Percentiles rank a stretch among this genome's conserved stretches.
phyloP scores from a whole-genome alignment of 257 asterid genomes.

The Echites panduratus region DNA sequence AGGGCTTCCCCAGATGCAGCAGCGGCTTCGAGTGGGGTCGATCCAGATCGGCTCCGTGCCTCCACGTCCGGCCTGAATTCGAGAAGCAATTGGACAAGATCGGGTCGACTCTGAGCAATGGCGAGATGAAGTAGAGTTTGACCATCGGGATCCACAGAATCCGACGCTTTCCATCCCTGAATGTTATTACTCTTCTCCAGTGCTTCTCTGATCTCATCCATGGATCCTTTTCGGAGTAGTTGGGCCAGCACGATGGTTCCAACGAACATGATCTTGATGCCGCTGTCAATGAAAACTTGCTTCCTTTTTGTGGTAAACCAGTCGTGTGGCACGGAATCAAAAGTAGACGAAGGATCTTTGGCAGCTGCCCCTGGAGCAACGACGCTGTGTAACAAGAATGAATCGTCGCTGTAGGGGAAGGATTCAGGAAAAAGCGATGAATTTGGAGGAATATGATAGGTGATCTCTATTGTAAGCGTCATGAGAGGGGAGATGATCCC shows the following conservation, averaged over 20 bases:
- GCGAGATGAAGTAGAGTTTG: constrained; percentile 62
- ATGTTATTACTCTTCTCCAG: constrained; percentile 44
- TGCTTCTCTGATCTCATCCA: constrained; percentile 73
- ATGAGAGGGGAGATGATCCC: constrained; percentile 67
- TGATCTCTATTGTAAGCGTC: constrained; percentile 45
- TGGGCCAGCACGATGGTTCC: constrained; percentile 48
- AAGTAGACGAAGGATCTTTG: constrained; percentile 35
- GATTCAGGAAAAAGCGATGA: constrained; percentile 34
- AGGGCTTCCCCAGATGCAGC: constrained; percentile 57
- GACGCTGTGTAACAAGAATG: constrained; percentile 57
- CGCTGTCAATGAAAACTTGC: constrained; percentile 77
- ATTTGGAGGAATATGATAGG: constrained; percentile 36
- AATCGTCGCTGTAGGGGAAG: constrained; percentile 53
- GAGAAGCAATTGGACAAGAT: constrained; percentile 62
- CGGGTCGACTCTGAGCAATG: constrained; percentile 51
- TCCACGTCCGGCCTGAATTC: constrained; percentile 58
- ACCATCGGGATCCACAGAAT: constrained; percentile 54
- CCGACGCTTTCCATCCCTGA: constrained; percentile 42
- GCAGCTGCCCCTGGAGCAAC: constrained; percentile 65
- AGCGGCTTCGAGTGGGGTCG: constrained; percentile 74
- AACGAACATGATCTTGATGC: constrained; percentile 57
- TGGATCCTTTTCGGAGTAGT: constrained; percentile 38
- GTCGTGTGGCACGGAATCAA: constrained; percentile 50
- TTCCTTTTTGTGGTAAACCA: constrained; percentile 81
- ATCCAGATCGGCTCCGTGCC: constrained; percentile 37